A percentile compares a stretch with the other conserved stretches of the same genome.
Evolutionary conservation across 345 rosid genomes (phyloP).

Genomic region (Boechera divaricarpa): DNA sequence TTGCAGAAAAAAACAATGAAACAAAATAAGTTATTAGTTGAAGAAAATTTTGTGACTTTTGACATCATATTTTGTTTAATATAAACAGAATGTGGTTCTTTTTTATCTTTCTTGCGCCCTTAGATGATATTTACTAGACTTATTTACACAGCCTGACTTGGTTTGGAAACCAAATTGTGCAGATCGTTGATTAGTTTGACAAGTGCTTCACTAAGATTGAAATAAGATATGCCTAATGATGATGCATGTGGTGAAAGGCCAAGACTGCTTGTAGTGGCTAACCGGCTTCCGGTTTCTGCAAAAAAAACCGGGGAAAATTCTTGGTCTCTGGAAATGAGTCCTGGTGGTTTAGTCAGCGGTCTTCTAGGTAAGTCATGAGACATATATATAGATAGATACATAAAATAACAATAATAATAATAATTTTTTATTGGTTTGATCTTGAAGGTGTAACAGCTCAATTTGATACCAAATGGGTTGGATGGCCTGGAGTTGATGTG

Average conservation of each 20-base stretch:
- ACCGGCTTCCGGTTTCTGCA: constrained; percentile 88
- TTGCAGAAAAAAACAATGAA: background rate
- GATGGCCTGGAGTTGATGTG: constrained; percentile 98
- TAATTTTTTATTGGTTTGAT: constrained; percentile 18
- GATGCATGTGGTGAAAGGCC: constrained; percentile 16
- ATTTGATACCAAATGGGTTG: constrained; percentile 94
- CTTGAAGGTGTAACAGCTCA: constrained; percentile 70
- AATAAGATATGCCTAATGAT: constrained; percentile 14
- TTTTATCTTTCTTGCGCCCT: background rate
- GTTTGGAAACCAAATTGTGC: background rate
- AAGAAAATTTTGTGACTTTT: background rate
- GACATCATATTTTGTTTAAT: background rate
- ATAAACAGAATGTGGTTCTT: background rate
- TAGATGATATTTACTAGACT: background rate
- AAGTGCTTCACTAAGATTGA: constrained; percentile 22
- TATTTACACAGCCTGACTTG: background rate
- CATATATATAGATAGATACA: too few species aligned
- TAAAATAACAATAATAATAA: background rate
- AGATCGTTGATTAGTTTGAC: constrained; percentile 1
- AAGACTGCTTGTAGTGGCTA: constrained; percentile 87
- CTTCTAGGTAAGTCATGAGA: constrained; percentile 67
- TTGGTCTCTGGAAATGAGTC: constrained; percentile 89
- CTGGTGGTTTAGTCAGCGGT: constrained; percentile 87
- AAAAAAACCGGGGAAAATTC: constrained; percentile 78
- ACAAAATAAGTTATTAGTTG: background rate